These are phyloP conservation scores for Eucalyptus grandis DNA, from an alignment of 345 rosid genomes.

Conservation along the genomic window DNA sequence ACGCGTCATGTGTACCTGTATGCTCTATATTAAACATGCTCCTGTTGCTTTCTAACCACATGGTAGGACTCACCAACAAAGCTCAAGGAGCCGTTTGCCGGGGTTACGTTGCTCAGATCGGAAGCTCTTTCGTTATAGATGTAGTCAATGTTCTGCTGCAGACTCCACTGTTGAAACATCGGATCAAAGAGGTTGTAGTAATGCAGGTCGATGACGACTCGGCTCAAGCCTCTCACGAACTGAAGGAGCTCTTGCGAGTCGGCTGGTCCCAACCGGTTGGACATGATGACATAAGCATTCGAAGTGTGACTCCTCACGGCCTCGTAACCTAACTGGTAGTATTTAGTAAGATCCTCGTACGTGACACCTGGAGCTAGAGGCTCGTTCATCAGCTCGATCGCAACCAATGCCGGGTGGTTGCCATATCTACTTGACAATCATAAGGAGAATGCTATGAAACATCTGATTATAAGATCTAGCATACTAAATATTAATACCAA, in stretches of 20 bases:
- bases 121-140: neutral
- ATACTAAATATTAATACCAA: neutral
- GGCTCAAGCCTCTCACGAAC: neutral
- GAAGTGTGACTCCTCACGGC: slow-evolving; percentile 16
- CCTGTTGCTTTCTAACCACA: neutral
- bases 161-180: neutral
- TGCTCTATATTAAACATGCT: neutral
- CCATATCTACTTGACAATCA: neutral
- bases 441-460: neutral
- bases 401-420: neutral
- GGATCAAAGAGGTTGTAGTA: neutral
- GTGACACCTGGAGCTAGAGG: slow-evolving; percentile 1
- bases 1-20: neutral
- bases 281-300: slow-evolving; percentile 13
- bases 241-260: neutral
- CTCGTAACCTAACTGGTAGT: slow-evolving; percentile 16
- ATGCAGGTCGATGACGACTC: neutral
- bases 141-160: neutral
- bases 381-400: slow-evolving; percentile 28
- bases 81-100: neutral
- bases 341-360: slow-evolving; percentile 3
- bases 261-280: neutral
- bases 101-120: neutral
- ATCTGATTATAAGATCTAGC: neutral
- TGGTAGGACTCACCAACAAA: neutral